phyloP scores from a whole-genome alignment of 768 basidiomycete species.

The Neoboletus magnificus region DNA sequence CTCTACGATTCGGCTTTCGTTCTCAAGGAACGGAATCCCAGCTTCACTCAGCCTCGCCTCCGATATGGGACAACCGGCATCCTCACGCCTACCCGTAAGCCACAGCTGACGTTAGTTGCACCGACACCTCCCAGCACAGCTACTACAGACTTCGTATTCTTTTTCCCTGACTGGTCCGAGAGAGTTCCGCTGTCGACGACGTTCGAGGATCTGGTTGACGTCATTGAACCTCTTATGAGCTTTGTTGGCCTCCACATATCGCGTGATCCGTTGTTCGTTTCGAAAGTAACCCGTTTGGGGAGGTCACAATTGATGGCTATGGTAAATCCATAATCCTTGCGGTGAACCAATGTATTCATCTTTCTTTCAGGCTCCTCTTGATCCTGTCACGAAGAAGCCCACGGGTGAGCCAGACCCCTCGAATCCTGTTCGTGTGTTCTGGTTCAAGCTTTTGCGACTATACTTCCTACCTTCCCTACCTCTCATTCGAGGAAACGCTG shows the following conservation, averaged over 20 bases:
- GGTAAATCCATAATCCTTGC: constrained; percentile 33
- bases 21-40: constrained; percentile 57
- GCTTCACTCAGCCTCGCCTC: constrained; percentile 59
- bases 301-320: constrained; percentile 57
- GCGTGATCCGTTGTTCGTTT: constrained; percentile 72
- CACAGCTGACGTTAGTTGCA: constrained; percentile 67
- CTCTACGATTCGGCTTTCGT: constrained; percentile 55
- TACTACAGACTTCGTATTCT: constrained; percentile 79
- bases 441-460: constrained; percentile 76
- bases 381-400: constrained; percentile 61
- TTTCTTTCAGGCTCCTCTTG: constrained; percentile 40
- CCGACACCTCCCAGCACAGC: constrained; percentile 80
- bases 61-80: constrained; percentile 61
- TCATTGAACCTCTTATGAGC: constrained; percentile 75
- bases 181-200: constrained; percentile 62
- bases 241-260: constrained; percentile 81
- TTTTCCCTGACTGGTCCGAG: constrained; percentile 82
- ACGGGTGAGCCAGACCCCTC: constrained; percentile 51
- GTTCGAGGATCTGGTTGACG: constrained; percentile 66
- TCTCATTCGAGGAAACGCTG: constrained; percentile 79
- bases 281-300: constrained; percentile 78
- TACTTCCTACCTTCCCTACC: constrained; percentile 87
- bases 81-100: constrained; percentile 54
- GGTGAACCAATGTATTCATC: constrained; percentile 3
- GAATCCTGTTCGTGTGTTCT: constrained; percentile 69